phyloP scores from a whole-genome alignment of 345 rosid species.

The Leavenworthia alabamica region DNA sequence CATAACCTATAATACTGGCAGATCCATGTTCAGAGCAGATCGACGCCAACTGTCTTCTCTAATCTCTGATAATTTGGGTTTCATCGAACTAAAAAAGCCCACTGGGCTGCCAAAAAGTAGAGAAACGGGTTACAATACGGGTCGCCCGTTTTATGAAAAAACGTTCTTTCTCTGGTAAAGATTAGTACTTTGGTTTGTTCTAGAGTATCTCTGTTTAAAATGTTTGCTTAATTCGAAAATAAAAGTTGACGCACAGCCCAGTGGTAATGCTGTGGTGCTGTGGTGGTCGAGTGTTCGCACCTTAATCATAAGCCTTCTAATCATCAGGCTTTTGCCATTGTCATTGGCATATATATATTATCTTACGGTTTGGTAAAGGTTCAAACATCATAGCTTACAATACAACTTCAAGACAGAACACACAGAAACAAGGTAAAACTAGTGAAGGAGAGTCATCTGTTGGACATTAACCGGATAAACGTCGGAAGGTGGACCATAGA shows the following conservation, averaged over 20 bases:
- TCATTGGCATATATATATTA: conserved; percentile 10
- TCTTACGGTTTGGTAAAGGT: conserved; percentile 11
- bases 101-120: too few species aligned
- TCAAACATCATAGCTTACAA: conserved; percentile 10
- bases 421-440: not conserved
- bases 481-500: conserved; percentile 53
- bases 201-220: not conserved
- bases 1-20: too few species aligned
- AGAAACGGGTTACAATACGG: too few species aligned
- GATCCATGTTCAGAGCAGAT: too few species aligned
- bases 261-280: too few species aligned
- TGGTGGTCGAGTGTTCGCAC: conserved; percentile 57
- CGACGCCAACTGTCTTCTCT: too few species aligned
- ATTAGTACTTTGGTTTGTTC: conserved; percentile 15
- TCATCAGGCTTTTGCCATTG: conserved; percentile 37
- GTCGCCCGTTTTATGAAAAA: too few species aligned
- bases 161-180: conserved; percentile 32
- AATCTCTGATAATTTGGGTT: too few species aligned
- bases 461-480: conserved; percentile 69
- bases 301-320: conserved; percentile 53
- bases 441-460: conserved; percentile 49
- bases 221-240: not conserved
- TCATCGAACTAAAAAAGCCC: too few species aligned
- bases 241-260: conserved; percentile 28
- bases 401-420: conserved; percentile 5